Conservation (phyloP, 805 yeast genomes). For the Zygosaccharomyces rouxii region DNA sequence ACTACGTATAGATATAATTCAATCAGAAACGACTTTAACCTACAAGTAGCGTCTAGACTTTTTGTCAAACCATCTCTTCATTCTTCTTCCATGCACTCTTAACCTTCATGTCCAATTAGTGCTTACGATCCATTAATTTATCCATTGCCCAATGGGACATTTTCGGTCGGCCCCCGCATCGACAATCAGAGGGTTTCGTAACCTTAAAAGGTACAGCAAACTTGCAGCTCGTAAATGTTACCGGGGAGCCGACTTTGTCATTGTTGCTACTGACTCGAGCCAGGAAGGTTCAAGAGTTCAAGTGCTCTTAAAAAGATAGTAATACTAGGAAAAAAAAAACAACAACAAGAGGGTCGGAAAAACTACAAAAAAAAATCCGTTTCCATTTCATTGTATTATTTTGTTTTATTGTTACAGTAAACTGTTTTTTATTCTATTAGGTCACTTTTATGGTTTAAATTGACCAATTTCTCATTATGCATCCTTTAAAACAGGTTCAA, state of each 20-base stretch:
- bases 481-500: slow-evolving; percentile 1
- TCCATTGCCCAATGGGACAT: too few species aligned
- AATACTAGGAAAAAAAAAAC: background rate
- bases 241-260: too few species aligned
- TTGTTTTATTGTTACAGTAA: background rate
- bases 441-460: background rate
- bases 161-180: too few species aligned
- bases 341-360: background rate
- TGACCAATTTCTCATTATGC: background rate
- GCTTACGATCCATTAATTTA: too few species aligned
- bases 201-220: too few species aligned
- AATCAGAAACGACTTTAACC: background rate
- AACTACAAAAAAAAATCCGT: too few species aligned
- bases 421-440: background rate
- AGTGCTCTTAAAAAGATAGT: background rate
- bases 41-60: background rate
- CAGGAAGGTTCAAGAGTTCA: too few species aligned
- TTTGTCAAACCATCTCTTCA: too few species aligned
- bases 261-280: too few species aligned
- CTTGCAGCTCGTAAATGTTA: too few species aligned
- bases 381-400: background rate
- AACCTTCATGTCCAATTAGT: background rate
- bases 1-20: background rate
- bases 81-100: background rate
- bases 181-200: too few species aligned